Evolutionary conservation across 345 rosid species (phyloP), one percentile per base, ranked within the genome.

Genomic region (Passiflora organensis): DNA sequence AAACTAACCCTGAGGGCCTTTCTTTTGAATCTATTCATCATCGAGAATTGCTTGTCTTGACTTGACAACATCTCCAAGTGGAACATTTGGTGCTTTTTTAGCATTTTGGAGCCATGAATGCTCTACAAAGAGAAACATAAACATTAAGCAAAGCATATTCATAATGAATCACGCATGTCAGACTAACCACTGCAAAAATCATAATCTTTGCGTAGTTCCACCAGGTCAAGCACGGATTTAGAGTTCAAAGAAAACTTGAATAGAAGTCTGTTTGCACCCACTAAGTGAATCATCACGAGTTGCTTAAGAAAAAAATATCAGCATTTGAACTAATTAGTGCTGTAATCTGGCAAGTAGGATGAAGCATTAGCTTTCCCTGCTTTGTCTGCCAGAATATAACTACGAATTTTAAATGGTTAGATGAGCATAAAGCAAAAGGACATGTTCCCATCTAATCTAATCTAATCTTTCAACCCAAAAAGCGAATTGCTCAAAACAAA

Each of bases 21-120:
- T 81, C 99, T 89, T 80, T 94, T 94, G 84, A 94, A 94, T 82
- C 97, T 80, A 80, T 94, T 94, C 99, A 89, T 94, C 88, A 89
- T 82, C 21, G 99, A 94, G 73, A 94, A 94, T 59, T 94, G 99
- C 77, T 89, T 89, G 84, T 72, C 99, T 83, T 41, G 99, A 78
- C 74, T 82, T 94, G 63, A 94, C 99, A 70, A 83, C 96, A 79
- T 94, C 99, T 47, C 99, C 99, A 57, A 89, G 99, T 65, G 93
- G 93, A 56, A 85, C 84, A 77, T 94, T 85, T 41, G 99, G 89
- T 66, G 95, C 96, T 63, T 89, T 94, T 75, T 83, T 94, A 37
- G 99, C 99, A 73, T 94, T 94, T 73, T 78, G 95, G 76, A 94
- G 85, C 99, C 97, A 94, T 39, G 95, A 74, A 72, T 94, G 99